A percentile compares a stretch with the other conserved stretches of the same genome.
These are phyloP conservation scores for Annulohypoxylon bovei DNA, from an alignment of 495 filamentous ascomycete species.

Conservation along the genomic window DNA sequence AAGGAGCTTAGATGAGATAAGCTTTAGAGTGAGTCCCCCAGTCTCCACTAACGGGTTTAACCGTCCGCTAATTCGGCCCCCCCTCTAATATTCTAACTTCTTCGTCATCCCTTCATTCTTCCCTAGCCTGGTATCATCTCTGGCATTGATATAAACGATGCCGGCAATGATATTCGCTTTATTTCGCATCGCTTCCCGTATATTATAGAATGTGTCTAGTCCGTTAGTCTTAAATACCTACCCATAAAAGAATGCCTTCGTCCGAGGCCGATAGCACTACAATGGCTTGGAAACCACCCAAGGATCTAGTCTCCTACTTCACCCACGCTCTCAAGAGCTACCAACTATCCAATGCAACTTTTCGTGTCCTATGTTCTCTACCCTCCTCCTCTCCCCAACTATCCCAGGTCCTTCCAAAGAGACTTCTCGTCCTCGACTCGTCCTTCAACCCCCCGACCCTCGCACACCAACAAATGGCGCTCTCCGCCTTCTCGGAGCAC, in stretches of 20 bases:
- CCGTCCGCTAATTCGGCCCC: conserved; percentile 6
- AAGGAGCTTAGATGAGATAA: not conserved
- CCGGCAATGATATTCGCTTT: not conserved
- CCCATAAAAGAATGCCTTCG: conserved; percentile 14
- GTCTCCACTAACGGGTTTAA: conserved; percentile 15
- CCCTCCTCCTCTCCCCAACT: conserved; percentile 45
- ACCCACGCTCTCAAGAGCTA: conserved; percentile 65
- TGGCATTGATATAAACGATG: not conserved
- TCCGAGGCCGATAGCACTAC: not conserved
- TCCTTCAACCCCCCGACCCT: conserved; percentile 94
- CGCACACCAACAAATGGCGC: conserved; percentile 81
- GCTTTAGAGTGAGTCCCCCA: too few species aligned
- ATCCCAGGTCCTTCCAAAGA: conserved; percentile 37
- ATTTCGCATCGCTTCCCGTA: not conserved
- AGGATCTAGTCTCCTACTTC: conserved; percentile 54
- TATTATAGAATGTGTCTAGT: not conserved
- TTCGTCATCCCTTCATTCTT: not conserved
- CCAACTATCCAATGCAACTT: conserved; percentile 61
- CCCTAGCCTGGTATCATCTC: not conserved
- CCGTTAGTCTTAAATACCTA: not conserved
- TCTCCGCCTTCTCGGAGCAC: conserved; percentile 68
- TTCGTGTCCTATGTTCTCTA: conserved; percentile 69
- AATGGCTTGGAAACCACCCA: conserved; percentile 40
- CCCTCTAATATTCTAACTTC: not conserved
- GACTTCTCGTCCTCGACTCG: conserved; percentile 87